phyloP scores from a whole-genome alignment of 306 rosid species.

The Gynostemma pentaphyllum region DNA sequence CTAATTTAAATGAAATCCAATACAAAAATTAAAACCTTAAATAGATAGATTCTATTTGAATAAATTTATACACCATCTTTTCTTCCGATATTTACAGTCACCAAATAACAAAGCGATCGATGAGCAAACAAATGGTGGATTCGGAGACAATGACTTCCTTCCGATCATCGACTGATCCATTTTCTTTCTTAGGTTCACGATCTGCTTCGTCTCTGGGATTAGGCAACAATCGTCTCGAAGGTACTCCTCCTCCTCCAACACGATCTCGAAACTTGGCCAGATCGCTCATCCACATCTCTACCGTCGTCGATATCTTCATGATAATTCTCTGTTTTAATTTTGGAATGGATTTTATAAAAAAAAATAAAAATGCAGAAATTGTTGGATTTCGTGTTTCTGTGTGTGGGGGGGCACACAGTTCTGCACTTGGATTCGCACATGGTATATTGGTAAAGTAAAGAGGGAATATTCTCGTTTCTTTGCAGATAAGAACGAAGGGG shows the following conservation, averaged over 20 bases:
- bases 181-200: not conserved
- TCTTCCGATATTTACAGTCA: not conserved
- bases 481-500: too few relatives aligned
- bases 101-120: not conserved
- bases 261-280: slow-evolving; percentile 6
- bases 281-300: not conserved
- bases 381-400: not conserved
- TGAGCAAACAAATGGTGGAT: slow-evolving; percentile 1
- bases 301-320: not conserved
- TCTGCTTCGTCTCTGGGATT: not conserved
- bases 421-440: not conserved
- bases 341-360: not conserved
- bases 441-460: too few relatives aligned
- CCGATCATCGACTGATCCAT: not conserved
- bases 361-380: not conserved
- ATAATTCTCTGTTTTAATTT: too few relatives aligned
- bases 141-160: not conserved
- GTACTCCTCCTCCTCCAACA: not conserved
- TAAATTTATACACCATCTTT: not conserved
- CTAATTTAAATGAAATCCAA: too few relatives aligned
- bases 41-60: too few relatives aligned
- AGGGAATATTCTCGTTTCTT: too few relatives aligned
- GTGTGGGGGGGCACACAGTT: not conserved
- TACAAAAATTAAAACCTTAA: too few relatives aligned
- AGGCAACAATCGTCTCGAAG: not conserved